Base-by-base conservation (phyloP, 306 rosid species). In the Dicorynia guianensis region DNA sequence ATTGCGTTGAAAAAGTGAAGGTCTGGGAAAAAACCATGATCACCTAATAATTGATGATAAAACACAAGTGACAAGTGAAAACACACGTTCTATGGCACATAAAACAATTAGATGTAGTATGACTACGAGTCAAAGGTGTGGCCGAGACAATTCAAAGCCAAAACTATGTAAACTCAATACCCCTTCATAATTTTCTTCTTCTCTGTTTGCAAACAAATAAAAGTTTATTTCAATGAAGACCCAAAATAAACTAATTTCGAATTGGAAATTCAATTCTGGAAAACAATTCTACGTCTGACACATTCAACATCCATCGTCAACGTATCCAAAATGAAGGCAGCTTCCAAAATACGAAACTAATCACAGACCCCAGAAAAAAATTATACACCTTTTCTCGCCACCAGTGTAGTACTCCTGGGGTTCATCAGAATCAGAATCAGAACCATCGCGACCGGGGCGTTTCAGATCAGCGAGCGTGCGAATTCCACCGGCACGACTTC, bases 401-500 rank as follows among this genome's bases (percentile, higher is more conserved):
- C 99, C 97, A 15, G 97, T 74, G 80, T 90, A 92, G 67, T 87
- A 89, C 79, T 95, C 97, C 49, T 81, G 90, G 3, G 90, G 86
- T 47, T 90, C 96, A 75, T 95, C 98, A 1, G 91, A 84, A 57
- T 94, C 93, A 11, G 90, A 80, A 19, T 77, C 94, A 0, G 89
- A 86, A 5, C 72, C 87, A 10, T 77, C 80, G 11, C 63, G 68
- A 5, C 64, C 85, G 13, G 85, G 68, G n/a, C 75, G 83, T 76
- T 95, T 89, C 69, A 92, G 87, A 87, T 90, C 91, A 39, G 95
- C 75, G 3, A 90, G 80, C 9, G 95, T 88, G 12, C 88, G 89
- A 30, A 90, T 80, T 20, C 90, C 81, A 18, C 87, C 76, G 1
- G 76, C 66, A 1, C 86, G 82, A 36, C 84, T 81, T 2, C 83